Evolutionary conservation across 768 basidiomycete species (phyloP).

Genomic region (Pluteus cervinus): DNA sequence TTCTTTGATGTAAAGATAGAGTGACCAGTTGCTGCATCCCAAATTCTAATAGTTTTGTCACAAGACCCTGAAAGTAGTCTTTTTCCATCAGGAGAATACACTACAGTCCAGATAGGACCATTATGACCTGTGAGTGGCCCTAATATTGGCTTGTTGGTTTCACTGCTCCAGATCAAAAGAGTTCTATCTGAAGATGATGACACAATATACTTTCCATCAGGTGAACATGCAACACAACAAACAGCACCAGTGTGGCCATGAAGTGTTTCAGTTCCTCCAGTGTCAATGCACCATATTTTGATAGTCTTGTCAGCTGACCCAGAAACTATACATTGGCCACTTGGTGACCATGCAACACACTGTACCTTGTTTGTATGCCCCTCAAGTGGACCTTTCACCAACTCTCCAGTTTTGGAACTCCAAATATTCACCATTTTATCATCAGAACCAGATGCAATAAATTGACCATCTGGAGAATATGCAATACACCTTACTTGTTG

Average conservation of each 20-base stretch:
- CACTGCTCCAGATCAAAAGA: constrained; percentile 13
- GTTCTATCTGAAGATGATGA: constrained; percentile 13
- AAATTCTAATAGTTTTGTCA: constrained; percentile 15
- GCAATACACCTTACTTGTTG: no score
- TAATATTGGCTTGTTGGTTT: constrained; percentile 7
- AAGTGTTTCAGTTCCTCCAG: constrained; percentile 4
- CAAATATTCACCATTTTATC: constrained; percentile 16
- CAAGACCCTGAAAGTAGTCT: constrained; percentile 11
- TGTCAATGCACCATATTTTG: constrained; percentile 8
- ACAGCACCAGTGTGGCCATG: no score
- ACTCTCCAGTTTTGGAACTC: constrained; percentile 10
- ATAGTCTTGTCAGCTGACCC: constrained; percentile 13
- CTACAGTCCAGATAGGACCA: constrained; percentile 9
- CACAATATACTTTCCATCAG: constrained; percentile 10
- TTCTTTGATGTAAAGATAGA: no score
- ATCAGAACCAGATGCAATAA: constrained; percentile 14
- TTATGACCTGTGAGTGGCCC: constrained; percentile 14
- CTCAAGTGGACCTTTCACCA: constrained; percentile 6
- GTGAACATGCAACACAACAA: no score
- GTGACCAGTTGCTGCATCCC: constrained; percentile 13
- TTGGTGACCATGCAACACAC: constrained; percentile 13
- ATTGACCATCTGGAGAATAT: no score
- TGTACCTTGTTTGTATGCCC: constrained; percentile 11
- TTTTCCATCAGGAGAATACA: constrained; percentile 13
- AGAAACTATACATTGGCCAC: constrained; percentile 12